Percentiles rank a stretch among this genome's conserved stretches.
These are phyloP conservation scores for Staphylotrichum longicolle DNA, from an alignment of 495 filamentous ascomycete species.

Conservation along the genomic window DNA sequence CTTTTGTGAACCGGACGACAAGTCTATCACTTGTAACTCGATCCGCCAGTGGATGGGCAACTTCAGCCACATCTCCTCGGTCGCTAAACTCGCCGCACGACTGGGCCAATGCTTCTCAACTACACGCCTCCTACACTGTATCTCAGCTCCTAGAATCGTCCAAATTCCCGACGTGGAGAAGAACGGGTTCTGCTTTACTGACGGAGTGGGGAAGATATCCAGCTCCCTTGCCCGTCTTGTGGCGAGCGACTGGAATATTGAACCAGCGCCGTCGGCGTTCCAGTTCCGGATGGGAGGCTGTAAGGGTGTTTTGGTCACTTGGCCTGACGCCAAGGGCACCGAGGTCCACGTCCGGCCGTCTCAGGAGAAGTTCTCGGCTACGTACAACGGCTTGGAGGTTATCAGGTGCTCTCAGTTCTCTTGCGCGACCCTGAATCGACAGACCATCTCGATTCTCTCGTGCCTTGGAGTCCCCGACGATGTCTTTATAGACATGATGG, in stretches of 20 bases:
- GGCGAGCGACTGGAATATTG: slow-evolving; percentile 59
- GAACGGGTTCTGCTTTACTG: slow-evolving; percentile 72
- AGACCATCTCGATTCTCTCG: slow-evolving; percentile 82
- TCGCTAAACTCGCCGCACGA: slow-evolving; percentile 83
- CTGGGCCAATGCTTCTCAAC: slow-evolving; percentile 96
- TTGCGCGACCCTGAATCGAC: slow-evolving; percentile 77
- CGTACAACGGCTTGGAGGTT: slow-evolving; percentile 73
- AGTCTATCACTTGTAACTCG: slow-evolving; percentile 61
- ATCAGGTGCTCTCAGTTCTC: slow-evolving; percentile 75
- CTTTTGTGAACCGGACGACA: slow-evolving; percentile 49
- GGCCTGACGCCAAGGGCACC: slow-evolving; percentile 54
- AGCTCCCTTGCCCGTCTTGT: slow-evolving; percentile 68
- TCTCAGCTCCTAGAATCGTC: slow-evolving; percentile 42
- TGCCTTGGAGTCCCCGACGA: slow-evolving; percentile 67
- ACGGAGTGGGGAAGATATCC: slow-evolving; percentile 94
- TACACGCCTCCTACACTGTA: slow-evolving; percentile 62
- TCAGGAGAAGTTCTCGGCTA: slow-evolving; percentile 82
- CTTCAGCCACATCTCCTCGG: slow-evolving; percentile 70
- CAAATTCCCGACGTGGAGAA: slow-evolving; percentile 63
- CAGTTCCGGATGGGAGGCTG: slow-evolving; percentile 90
- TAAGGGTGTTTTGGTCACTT: slow-evolving; percentile 82
- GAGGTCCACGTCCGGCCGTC: slow-evolving; percentile 76
- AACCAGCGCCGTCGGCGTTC: slow-evolving; percentile 68
- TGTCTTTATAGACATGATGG: slow-evolving; percentile 66
- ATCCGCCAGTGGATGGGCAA: slow-evolving; percentile 93